A percentile compares a stretch with the other conserved stretches of the same genome.
phyloP scores from a whole-genome alignment of 495 filamentous ascomycete genomes.

The Neurospora sp. region DNA sequence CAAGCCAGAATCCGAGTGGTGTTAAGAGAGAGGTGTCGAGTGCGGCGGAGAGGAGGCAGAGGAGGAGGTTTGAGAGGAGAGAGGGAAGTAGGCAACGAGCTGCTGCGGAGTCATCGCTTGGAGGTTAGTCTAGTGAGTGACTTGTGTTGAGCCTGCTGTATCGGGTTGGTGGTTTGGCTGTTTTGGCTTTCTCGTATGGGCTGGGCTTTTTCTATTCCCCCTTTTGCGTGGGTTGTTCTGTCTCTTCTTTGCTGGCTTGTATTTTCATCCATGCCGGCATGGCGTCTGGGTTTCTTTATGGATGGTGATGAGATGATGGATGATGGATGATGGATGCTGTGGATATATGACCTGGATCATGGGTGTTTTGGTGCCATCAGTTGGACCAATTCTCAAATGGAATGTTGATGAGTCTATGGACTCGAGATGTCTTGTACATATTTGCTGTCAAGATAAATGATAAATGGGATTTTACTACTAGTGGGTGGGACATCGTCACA shows the following conservation, averaged over 20 bases:
- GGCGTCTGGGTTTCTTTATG: neutral
- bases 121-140: neutral
- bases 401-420: neutral
- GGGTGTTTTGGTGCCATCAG: neutral
- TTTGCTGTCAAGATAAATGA: neutral
- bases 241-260: neutral
- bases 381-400: neutral
- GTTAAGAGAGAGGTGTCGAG: constrained; percentile 1
- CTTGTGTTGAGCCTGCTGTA: neutral
- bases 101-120: constrained; percentile 11
- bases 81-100: constrained; percentile 21
- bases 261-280: neutral
- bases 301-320: neutral
- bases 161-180: neutral
- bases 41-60: constrained; percentile 33
- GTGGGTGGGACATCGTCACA: neutral
- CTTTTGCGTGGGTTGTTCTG: neutral
- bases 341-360: neutral
- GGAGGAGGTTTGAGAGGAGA: constrained; percentile 38
- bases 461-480: neutral
- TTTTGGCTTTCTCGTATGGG: neutral
- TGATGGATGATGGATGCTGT: neutral
- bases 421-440: neutral
- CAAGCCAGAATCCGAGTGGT: constrained; percentile 7
- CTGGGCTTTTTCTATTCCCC: neutral